Percentiles rank a stretch among this genome's conserved stretches.
phyloP scores from a whole-genome alignment of 2,329 filamentous ascomycete genomes.

The Beauveria asiatica region DNA sequence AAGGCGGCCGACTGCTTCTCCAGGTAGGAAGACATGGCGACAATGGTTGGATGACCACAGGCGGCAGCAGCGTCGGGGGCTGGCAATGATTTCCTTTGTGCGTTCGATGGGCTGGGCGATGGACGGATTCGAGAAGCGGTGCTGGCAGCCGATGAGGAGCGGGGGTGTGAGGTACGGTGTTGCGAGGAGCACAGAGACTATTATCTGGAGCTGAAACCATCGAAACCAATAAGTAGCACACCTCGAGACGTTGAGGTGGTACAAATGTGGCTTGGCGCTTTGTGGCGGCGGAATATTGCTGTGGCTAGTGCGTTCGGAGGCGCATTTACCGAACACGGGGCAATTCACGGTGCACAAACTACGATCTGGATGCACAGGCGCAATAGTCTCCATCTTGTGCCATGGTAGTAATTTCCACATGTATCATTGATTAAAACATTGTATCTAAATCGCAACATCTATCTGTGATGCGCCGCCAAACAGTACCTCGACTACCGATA shows the following conservation, averaged over 20 bases:
- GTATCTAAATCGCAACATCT: slow-evolving; percentile 8
- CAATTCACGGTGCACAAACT: neutral
- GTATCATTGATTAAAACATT: slow-evolving; percentile 10
- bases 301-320: neutral
- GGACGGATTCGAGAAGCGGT: neutral
- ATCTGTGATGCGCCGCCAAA: neutral
- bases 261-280: neutral
- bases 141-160: neutral
- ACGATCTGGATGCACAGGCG: neutral
- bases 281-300: neutral
- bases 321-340: neutral
- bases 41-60: slow-evolving; percentile 4
- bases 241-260: neutral
- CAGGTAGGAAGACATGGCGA: slow-evolving; percentile 52
- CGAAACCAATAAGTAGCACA: neutral
- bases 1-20: slow-evolving; percentile 57
- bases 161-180: neutral
- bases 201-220: neutral
- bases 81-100: neutral
- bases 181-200: neutral
- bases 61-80: slow-evolving; percentile 3
- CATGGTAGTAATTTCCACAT: neutral
- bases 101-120: neutral
- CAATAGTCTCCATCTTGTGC: neutral
- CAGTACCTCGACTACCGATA: neutral